Percentiles rank a stretch among this genome's conserved stretches.
Evolutionary conservation across 2,329 filamentous ascomycete genomes (phyloP).

Genomic region (Penicillium sp.): DNA sequence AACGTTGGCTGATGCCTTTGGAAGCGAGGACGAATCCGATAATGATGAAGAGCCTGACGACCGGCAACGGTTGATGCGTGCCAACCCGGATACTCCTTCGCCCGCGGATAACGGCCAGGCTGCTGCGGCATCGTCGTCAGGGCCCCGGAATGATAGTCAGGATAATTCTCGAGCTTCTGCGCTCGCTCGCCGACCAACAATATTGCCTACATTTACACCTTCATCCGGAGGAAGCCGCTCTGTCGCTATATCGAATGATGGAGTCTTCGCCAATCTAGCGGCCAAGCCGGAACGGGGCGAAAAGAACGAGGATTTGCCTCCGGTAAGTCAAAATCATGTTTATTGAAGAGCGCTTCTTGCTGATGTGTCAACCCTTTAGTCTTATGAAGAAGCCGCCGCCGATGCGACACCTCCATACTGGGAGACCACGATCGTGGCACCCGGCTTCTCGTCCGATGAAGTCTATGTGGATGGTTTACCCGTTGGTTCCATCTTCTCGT

Average conservation of each 20-base stretch:
- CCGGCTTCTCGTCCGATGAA: conserved; percentile 88
- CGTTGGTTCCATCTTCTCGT: conserved; percentile 81
- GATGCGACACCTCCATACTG: conserved; percentile 97
- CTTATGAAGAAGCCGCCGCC: conserved; percentile 96
- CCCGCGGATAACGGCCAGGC: conserved; percentile 35
- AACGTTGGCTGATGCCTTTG: conserved; percentile 91
- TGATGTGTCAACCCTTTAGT: conserved; percentile 56
- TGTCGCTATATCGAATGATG: conserved; percentile 80
- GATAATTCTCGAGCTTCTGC: conserved; percentile 22
- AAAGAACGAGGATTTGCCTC: conserved; percentile 87
- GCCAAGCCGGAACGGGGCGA: conserved; percentile 85
- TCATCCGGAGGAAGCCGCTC: conserved; percentile 54
- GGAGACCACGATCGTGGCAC: conserved; percentile 97
- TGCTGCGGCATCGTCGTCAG: conserved; percentile 33
- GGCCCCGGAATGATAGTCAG: conserved; percentile 21
- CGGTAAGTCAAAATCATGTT: conserved; percentile 63
- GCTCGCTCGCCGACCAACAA: conserved; percentile 55
- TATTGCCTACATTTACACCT: conserved; percentile 57
- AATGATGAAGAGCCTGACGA: conserved; percentile 76
- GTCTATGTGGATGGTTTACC: conserved; percentile 97
- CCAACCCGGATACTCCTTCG: conserved; percentile 49
- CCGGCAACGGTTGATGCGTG: conserved; percentile 81
- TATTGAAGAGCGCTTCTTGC: background rate
- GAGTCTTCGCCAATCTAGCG: conserved; percentile 92
- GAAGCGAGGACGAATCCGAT: conserved; percentile 74